Base-by-base conservation (phyloP, 441 rosid genomes). In the Cnidoscolus chayamansa region DNA sequence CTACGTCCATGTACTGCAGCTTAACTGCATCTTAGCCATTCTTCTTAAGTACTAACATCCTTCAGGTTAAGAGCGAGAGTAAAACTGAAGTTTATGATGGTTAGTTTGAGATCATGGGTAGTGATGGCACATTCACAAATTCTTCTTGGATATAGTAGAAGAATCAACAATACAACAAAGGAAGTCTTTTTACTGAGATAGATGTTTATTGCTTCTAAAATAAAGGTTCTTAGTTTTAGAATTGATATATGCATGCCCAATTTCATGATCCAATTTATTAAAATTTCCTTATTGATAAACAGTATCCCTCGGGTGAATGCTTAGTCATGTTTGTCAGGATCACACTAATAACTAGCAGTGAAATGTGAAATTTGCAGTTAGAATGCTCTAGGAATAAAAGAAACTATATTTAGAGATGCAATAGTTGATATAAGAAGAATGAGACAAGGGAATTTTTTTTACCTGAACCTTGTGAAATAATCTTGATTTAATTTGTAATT, bases 301-400 rank as follows among this genome's bases (percentile, higher is more conserved):
- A 12, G 16, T 48, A 17, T 51, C 20, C 6, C 35, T 8, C 4
- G 57, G 56, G 19, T 48, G 37, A 49, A 65, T 25, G 20, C 8
- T 3, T 16, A 1, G 53, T 56, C n/a, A 31, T 56, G 32, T 20
- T 20, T 56, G 30, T 19, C 59, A 56, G 32, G 60, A 56, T 56
- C 12, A 60, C 9, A 13, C 7, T 56, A 19, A 8, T 19, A 4
- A 20, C 12, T 56, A 56, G 25, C 60, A 56, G 61, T 0, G 30
- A 32, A 45, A 19, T n/a, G 50, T 31, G 6, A 20, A 25, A 40
- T 40, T 40, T 40, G 6, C 4, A 40, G 7, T n/a, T 53, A 15
- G 57, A n/a, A 53, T 53, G 57, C 57, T 53, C 57, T 53, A 53
- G 57, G 19, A n/a, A 53, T n/a, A n/a, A n/a, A 53, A 53, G 65